Base-by-base conservation (phyloP, 1,284 basidiomycete species). In the Entoloma clypeatum region DNA sequence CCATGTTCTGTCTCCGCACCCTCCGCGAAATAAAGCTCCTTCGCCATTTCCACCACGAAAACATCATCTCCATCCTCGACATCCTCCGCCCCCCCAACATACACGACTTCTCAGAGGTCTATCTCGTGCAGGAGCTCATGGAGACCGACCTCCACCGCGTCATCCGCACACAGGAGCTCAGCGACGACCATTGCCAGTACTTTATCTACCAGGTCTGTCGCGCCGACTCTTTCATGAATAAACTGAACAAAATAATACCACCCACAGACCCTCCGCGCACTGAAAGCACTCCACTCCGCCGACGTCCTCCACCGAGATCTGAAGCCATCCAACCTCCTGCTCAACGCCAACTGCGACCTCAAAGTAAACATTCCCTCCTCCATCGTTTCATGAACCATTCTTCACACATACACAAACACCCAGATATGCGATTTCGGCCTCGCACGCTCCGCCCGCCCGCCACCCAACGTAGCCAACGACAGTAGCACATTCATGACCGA, bases 281-380 rank as follows among this genome's bases (percentile, higher is more conserved):
- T 97, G 44, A 97, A 97, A 64, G 92, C 92, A 0, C 75, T 96
- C 1, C 93, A 96, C 60, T 91, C 89, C 0, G 90, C 90, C 22
- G 86, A 91, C 58, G 87, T 93, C 30, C 77, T 93, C 10, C 88
- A 92, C 54, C 77, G 88, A 39, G 92, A 96, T 60, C 74, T 97
- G 40, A 97, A 96, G 58, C 94, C 94, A 0, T 92, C 86, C 2
- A 97, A 97, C 59, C 71, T 96, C 17, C 73, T 96, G 1, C 65
- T 96, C 25, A 97, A 97, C 57, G 90, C 92, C 31, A 95, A 96
- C 58, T 97, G 93, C 58, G 93, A 96, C 64, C 77, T 96, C 37
- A 94, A 94, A 70, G 89, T 89, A 40, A 52, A 53, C 51, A 24
- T 17, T 43, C 11, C 6, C 52, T 35, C 27, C 29, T 26, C 22